phyloP scores from a whole-genome alignment of 2,329 filamentous ascomycete species.

The Calonectria naviculata region DNA sequence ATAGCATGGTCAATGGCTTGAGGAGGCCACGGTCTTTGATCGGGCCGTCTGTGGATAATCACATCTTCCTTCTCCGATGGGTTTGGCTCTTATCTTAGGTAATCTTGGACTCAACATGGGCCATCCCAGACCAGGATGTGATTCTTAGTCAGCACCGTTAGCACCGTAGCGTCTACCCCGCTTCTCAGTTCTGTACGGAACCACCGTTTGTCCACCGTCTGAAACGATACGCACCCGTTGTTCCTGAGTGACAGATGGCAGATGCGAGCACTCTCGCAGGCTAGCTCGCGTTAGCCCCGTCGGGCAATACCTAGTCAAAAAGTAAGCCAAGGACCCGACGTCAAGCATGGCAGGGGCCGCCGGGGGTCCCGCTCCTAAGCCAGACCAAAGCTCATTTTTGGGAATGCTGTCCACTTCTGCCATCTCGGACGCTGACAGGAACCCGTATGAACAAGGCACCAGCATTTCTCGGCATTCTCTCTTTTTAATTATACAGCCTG shows the following conservation, averaged over 20 bases:
- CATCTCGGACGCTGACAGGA: conserved; percentile 17
- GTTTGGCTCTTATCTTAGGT: background rate
- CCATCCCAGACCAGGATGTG: background rate
- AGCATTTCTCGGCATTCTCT: conserved; percentile 16
- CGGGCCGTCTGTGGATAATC: conserved; percentile 24
- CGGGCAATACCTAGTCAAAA: background rate
- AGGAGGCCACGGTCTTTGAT: conserved; percentile 10
- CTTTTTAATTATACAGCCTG: conserved; percentile 13
- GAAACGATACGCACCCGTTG: background rate
- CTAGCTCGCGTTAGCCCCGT: conserved; percentile 5
- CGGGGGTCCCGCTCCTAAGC: conserved; percentile 16
- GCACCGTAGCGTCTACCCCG: background rate
- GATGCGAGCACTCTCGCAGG: conserved; percentile 6
- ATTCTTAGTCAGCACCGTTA: background rate
- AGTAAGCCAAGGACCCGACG: conserved; percentile 18
- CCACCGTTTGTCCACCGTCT: background rate
- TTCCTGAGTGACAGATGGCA: conserved; percentile 1
- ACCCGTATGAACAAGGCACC: conserved; percentile 21
- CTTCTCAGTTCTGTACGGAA: background rate
- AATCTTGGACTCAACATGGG: background rate
- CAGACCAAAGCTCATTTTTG: conserved; percentile 22
- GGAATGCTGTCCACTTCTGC: conserved; percentile 31
- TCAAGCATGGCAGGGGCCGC: conserved; percentile 4
- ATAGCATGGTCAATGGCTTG: conserved; percentile 4
- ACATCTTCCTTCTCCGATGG: conserved; percentile 20